Base-by-base conservation (phyloP, 306 rosid species). In the Prunus davidiana region DNA sequence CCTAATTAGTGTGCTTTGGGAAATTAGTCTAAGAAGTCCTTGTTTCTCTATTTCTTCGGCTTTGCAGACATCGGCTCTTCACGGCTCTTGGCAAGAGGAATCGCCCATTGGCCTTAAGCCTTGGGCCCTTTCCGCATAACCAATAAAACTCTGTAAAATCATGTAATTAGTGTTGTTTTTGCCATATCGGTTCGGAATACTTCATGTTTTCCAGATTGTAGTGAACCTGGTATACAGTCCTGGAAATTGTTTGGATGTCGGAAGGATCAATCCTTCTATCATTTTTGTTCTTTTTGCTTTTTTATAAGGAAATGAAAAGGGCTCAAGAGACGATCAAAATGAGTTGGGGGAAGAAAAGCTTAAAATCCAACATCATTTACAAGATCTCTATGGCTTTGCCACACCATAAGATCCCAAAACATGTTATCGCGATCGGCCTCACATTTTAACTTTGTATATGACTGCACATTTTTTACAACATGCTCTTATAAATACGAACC, bases 31-130 rank as follows among this genome's bases (percentile, higher is more conserved):
- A 62, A 50, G n/a, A 3, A 69, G 71, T 14, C 13, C 43, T 41
- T 66, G 41, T 13, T 77, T 69, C 34, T 22, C 32, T 18, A 52
- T 62, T 12, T 12, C 51, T 51, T 10, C 3, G 19, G 45, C 56
- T 38, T 76, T 56, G 49, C 90, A 87, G 96, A 69, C 85, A 88
- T 79, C 77, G 83, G 77, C 91, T 90, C 76, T 87, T 88, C 80
- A 66, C 47, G 78, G 55, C 76, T 64, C 79, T 83, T 3, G 84
- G 67, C 72, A 69, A 80, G 60, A 84, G 80, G 78, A 85, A 61
- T 49, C 12, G 64, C 56, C 52, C 34, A 24, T 65, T 65, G 56
- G 43, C 30, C 52, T 16, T 14, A 6, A 20, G 46, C 22, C 27
- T 45, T 77, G 51, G 43, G 67, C 67, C 55, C 49, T 41, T 19